phyloP scores from a whole-genome alignment of 73 alveolate species.

The Stentor coeruleus region DNA sequence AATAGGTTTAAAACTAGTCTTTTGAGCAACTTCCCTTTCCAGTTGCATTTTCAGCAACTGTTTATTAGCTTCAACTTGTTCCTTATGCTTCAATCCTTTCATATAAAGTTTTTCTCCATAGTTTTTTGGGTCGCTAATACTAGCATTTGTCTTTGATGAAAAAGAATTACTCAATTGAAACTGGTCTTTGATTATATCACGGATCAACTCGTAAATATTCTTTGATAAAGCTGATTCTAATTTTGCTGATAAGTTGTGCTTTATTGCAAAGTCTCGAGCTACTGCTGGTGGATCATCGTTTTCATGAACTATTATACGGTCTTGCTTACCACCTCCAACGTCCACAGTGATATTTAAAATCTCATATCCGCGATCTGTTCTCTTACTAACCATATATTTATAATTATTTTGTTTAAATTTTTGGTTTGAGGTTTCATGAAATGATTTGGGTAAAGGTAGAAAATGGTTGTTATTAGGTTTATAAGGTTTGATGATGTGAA shows the following conservation, averaged over 20 bases:
- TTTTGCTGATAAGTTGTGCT: background rate
- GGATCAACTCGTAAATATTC: background rate
- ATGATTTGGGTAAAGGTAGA: no score
- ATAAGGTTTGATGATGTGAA: no score
- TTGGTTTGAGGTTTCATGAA: no score
- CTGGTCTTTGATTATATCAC: background rate
- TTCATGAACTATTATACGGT: background rate
- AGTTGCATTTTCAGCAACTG: background rate
- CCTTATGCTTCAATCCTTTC: background rate
- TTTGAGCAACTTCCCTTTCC: background rate
- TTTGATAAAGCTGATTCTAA: background rate
- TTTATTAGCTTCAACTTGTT: background rate
- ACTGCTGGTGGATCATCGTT: background rate
- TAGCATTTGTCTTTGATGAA: background rate
- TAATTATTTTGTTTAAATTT: no score
- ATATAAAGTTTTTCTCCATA: background rate
- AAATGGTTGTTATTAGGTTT: no score
- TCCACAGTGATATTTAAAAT: background rate
- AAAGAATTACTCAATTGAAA: no score
- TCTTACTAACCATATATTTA: no score
- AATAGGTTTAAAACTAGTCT: background rate
- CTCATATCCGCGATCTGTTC: background rate
- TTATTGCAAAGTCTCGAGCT: background rate
- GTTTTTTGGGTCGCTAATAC: background rate
- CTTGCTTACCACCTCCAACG: background rate